A percentile compares a stretch with the other conserved stretches of the same genome.
phyloP scores from a whole-genome alignment of 176 grass and related monocot genomes.

The Bonia amplexicaulis region DNA sequence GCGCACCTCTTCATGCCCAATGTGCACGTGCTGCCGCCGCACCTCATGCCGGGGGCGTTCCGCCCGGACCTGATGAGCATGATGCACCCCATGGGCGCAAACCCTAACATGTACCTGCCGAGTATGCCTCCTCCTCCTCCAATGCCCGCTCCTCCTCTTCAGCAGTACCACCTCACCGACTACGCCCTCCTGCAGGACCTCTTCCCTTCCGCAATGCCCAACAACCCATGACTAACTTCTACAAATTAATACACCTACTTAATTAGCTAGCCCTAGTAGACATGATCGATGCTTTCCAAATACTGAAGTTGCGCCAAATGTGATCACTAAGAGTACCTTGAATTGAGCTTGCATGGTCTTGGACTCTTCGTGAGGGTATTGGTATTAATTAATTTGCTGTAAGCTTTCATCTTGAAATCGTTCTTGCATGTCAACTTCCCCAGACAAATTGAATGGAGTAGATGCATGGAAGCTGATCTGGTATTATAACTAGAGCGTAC shows the following conservation, averaged over 20 bases:
- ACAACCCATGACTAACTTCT: slow-evolving; percentile 37
- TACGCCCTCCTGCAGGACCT: slow-evolving; percentile 73
- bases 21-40: slow-evolving; percentile 5
- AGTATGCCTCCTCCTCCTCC: slow-evolving; percentile 15
- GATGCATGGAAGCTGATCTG: slow-evolving; percentile 6
- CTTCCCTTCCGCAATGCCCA: slow-evolving; percentile 50
- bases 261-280: slow-evolving; percentile 27
- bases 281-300: slow-evolving; percentile 23
- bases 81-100: slow-evolving; percentile 38
- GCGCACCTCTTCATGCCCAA: slow-evolving; percentile 37
- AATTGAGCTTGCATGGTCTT: slow-evolving; percentile 8
- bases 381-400: slow-evolving; percentile 11
- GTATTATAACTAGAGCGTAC: slow-evolving; percentile 27
- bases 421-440: slow-evolving; percentile 32
- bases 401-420: slow-evolving; percentile 29
- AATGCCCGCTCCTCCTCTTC: slow-evolving; percentile 20
- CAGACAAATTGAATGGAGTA: not conserved
- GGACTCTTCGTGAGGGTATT: not conserved
- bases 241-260: not conserved
- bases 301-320: slow-evolving; percentile 30
- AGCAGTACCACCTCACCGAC: slow-evolving; percentile 55
- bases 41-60: slow-evolving; percentile 31
- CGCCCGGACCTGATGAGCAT: slow-evolving; percentile 39
- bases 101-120: slow-evolving; percentile 63
- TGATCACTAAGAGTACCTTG: slow-evolving; percentile 1